Evolutionary conservation across 352 stramenopile genomes (phyloP).

Genomic region (Thalassiosira ordinaria): DNA sequence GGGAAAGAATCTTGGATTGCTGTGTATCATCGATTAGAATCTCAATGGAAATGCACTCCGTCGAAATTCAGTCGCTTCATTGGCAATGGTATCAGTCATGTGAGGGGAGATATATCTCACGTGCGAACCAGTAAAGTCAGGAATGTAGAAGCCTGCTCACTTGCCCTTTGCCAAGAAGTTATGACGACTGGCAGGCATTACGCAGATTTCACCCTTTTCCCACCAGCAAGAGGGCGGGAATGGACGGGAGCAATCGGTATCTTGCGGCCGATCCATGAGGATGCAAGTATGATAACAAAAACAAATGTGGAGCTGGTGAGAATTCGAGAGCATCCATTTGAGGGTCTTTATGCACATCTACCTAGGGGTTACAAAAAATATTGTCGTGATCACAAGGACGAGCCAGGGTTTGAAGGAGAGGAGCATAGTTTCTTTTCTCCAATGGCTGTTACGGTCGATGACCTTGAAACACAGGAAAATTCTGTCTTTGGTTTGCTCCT

Average conservation of each 20-base stretch:
- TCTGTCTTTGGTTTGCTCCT: background rate
- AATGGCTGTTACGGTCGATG: background rate
- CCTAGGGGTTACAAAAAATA: background rate
- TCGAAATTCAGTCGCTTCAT: background rate
- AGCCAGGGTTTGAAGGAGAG: too few relatives aligned
- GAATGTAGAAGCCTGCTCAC: background rate
- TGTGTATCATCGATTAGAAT: background rate
- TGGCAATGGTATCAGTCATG: background rate
- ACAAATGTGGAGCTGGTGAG: background rate
- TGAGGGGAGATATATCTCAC: background rate
- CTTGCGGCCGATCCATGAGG: background rate
- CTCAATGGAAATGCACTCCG: background rate
- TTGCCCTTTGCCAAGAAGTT: background rate
- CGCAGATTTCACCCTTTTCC: too few relatives aligned
- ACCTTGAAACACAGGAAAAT: background rate
- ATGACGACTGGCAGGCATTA: background rate
- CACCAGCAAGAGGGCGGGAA: background rate
- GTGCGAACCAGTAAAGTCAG: background rate
- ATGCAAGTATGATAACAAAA: too few relatives aligned
- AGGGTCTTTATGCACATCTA: background rate
- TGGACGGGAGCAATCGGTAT: background rate
- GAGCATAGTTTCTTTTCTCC: background rate
- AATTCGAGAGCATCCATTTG: background rate
- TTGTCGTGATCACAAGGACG: background rate
- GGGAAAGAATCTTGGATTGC: conserved; percentile 4